Conservation (phyloP, 306 rosid genomes). For the Casuarina equisetifolia region DNA sequence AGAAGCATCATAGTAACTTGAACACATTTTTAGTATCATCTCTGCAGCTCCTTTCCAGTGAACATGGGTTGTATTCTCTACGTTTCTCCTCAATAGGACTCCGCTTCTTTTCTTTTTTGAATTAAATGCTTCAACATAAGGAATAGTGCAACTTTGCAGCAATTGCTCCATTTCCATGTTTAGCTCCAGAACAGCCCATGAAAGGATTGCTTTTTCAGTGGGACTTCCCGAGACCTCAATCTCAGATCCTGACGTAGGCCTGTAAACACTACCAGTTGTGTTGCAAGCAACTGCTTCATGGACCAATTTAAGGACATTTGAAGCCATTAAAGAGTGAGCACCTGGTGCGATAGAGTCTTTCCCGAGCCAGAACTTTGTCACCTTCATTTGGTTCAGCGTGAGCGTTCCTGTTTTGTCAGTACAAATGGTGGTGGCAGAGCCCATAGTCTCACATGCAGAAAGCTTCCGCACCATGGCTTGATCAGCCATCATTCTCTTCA, state of each 20-base stretch:
- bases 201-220: slow-evolving; percentile 41
- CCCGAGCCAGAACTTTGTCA: slow-evolving; percentile 29
- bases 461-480: slow-evolving; percentile 34
- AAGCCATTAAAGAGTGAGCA: slow-evolving; percentile 17
- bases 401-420: slow-evolving; percentile 32
- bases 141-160: neutral
- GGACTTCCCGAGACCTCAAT: slow-evolving; percentile 36
- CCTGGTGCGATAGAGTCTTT: neutral
- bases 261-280: slow-evolving; percentile 29
- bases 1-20: slow-evolving; percentile 34
- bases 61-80: slow-evolving; percentile 16
- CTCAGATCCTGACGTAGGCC: neutral
- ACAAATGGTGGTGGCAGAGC: slow-evolving; percentile 37
- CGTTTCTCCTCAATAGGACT: slow-evolving; percentile 23
- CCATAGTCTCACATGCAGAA: slow-evolving; percentile 39
- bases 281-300: slow-evolving; percentile 34
- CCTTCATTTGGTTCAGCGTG: slow-evolving; percentile 37
- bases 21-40: slow-evolving; percentile 33
- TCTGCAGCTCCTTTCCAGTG: slow-evolving; percentile 44
- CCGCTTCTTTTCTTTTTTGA: slow-evolving; percentile 34
- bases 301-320: slow-evolving; percentile 13
- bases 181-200: slow-evolving; percentile 32
- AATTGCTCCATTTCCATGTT: slow-evolving; percentile 26
- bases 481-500: slow-evolving; percentile 44
- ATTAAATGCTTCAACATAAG: slow-evolving; percentile 34